A percentile compares a stretch with the other conserved stretches of the same genome.
These are phyloP conservation scores for Graphiopsis chlorocephala DNA, from an alignment of 2,329 filamentous ascomycete species.

Conservation along the genomic window DNA sequence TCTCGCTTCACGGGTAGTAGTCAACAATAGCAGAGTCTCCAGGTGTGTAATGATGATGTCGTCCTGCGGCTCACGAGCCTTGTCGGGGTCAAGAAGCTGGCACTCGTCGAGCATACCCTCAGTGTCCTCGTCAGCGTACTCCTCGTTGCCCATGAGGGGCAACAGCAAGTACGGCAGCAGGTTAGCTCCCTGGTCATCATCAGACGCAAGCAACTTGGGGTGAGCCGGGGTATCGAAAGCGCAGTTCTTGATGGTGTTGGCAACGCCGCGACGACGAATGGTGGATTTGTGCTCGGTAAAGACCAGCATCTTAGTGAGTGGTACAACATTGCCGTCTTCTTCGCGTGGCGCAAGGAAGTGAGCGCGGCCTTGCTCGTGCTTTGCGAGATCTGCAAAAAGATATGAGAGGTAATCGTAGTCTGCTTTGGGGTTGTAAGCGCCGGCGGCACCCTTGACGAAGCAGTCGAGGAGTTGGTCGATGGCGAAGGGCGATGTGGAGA, in stretches of 20 bases:
- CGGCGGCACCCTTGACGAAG: constrained; percentile 88
- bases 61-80: constrained; percentile 73
- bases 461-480: constrained; percentile 92
- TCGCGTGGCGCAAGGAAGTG: constrained; percentile 56
- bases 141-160: constrained; percentile 82
- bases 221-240: constrained; percentile 79
- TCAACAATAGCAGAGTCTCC: constrained; percentile 81
- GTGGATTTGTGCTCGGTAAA: constrained; percentile 88
- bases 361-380: constrained; percentile 64
- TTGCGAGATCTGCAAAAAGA: constrained; percentile 88
- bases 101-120: constrained; percentile 85
- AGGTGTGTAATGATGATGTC: constrained; percentile 82
- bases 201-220: constrained; percentile 57
- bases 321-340: constrained; percentile 76
- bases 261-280: constrained; percentile 88
- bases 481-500: constrained; percentile 69
- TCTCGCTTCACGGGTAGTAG: constrained; percentile 71
- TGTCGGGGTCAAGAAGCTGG: constrained; percentile 85
- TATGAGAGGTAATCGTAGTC: constrained; percentile 93
- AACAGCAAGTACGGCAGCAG: constrained; percentile 85
- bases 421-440: constrained; percentile 77
- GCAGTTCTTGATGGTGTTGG: constrained; percentile 90
- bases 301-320: constrained; percentile 85
- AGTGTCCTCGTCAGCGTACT: constrained; percentile 83
- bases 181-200: constrained; percentile 66